Conservation (phyloP, 257 asterid species). For the Solanum lycopersicoides region DNA sequence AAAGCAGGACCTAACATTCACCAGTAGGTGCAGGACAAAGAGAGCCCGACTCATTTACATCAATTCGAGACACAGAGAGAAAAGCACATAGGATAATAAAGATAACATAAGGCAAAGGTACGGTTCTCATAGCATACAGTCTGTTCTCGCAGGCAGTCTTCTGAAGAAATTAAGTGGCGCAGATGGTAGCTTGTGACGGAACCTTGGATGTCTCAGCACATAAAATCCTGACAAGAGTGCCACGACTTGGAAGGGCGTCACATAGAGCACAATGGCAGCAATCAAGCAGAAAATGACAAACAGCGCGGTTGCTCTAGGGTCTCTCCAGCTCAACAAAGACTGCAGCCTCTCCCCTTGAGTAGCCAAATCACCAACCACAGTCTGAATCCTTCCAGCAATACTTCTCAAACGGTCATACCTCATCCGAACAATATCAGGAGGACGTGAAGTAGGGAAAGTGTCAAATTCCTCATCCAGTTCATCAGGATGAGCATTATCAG, state of each 20-base stretch:
- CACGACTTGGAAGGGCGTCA: background rate
- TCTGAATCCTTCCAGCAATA: constrained; percentile 8
- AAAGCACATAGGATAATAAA: background rate
- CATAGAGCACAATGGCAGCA: constrained; percentile 8
- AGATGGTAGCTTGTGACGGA: constrained; percentile 7
- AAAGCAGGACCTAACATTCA: background rate
- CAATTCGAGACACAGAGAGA: background rate
- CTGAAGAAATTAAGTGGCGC: constrained; percentile 5
- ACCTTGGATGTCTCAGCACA: constrained; percentile 7
- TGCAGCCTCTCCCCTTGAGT: constrained; percentile 9
- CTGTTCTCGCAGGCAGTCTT: constrained; percentile 6
- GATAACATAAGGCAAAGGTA: background rate
- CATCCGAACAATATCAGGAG: constrained; percentile 3
- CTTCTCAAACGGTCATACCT: constrained; percentile 15
- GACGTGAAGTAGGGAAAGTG: constrained; percentile 7
- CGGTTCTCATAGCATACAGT: constrained; percentile 1
- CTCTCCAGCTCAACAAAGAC: constrained; percentile 12
- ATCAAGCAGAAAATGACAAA: constrained; percentile 1
- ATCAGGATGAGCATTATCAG: constrained; percentile 3
- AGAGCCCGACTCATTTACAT: background rate
- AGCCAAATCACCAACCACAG: constrained; percentile 12
- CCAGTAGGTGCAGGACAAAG: background rate
- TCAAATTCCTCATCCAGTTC: constrained; percentile 13
- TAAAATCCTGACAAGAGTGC: background rate
- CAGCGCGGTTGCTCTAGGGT: constrained; percentile 7